Conservation (phyloP, 2,329 filamentous ascomycete species). For the Aspergillus sclerotialis region DNA sequence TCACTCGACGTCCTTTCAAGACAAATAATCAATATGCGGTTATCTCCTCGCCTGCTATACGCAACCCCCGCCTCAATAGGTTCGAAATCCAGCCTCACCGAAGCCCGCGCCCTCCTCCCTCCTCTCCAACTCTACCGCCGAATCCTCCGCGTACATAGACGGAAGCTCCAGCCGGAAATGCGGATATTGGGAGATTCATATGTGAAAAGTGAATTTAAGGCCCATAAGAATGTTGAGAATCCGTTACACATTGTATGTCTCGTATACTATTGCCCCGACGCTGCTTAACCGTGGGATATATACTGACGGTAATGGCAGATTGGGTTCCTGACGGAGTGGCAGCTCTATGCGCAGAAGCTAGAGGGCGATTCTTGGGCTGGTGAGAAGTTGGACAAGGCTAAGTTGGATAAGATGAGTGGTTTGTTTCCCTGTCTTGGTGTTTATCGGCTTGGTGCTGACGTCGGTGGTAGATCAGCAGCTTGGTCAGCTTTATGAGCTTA, state of each 20-base stretch:
- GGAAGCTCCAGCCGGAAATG: conserved; percentile 64
- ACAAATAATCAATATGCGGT: conserved; percentile 29
- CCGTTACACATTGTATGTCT: conserved; percentile 77
- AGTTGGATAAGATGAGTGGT: conserved; percentile 94
- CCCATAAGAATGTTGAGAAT: conserved; percentile 78
- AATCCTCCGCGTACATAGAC: conserved; percentile 77
- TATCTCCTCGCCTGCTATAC: conserved; percentile 30
- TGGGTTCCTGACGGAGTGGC: conserved; percentile 94
- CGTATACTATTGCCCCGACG: background rate
- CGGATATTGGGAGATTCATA: conserved; percentile 86
- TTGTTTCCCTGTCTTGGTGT: conserved; percentile 25
- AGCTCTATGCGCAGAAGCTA: conserved; percentile 84
- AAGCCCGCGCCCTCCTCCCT: conserved; percentile 65
- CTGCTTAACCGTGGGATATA: background rate
- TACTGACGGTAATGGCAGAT: conserved; percentile 50
- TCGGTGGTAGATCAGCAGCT: conserved; percentile 71
- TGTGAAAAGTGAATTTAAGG: conserved; percentile 84
- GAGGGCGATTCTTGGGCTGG: conserved; percentile 82
- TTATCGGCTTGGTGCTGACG: conserved; percentile 1
- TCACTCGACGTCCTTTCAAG: conserved; percentile 13
- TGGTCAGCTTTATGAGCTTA: conserved; percentile 87
- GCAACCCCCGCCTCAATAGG: conserved; percentile 34
- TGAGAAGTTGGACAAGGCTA: conserved; percentile 72
- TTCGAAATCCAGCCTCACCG: conserved; percentile 35
- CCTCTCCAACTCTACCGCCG: conserved; percentile 86